Conservation (phyloP, 2,329 filamentous ascomycete genomes). For the Penicillium brasilianum region DNA sequence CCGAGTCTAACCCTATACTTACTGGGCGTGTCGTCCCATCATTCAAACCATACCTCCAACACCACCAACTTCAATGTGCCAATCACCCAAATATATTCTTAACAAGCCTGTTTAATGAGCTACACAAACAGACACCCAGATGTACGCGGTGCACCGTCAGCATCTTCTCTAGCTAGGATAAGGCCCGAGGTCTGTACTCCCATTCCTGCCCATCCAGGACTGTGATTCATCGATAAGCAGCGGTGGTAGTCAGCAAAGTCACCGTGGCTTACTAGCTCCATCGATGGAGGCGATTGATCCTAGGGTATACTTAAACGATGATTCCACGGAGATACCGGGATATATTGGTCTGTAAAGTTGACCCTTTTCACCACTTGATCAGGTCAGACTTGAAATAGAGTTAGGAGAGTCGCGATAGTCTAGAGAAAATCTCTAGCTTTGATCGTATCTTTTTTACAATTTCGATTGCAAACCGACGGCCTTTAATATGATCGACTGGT, state of each 20-base stretch:
- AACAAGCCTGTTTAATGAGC: neutral
- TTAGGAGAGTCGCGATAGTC: neutral
- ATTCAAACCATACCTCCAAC: neutral
- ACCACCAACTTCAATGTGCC: neutral
- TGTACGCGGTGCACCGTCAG: neutral
- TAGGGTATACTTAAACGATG: neutral
- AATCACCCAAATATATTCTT: neutral
- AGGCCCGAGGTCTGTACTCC: neutral
- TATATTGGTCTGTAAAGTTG: neutral
- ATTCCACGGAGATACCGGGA: neutral
- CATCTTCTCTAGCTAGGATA: neutral
- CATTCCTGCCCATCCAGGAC: neutral
- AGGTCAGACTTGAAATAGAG: neutral
- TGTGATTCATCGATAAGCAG: slow-evolving; percentile 1
- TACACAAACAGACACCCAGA: neutral
- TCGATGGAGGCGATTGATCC: neutral
- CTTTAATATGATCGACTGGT: slow-evolving; percentile 16
- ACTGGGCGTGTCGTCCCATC: too few species aligned
- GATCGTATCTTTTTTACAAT: neutral
- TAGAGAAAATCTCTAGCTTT: neutral
- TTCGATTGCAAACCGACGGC: neutral
- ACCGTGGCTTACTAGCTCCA: neutral
- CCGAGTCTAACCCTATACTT: too few species aligned
- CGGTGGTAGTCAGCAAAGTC: slow-evolving; percentile 22
- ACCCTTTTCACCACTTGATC: neutral